Conservation (phyloP, 2,329 filamentous ascomycete species). For the Diaporthe sp. region DNA sequence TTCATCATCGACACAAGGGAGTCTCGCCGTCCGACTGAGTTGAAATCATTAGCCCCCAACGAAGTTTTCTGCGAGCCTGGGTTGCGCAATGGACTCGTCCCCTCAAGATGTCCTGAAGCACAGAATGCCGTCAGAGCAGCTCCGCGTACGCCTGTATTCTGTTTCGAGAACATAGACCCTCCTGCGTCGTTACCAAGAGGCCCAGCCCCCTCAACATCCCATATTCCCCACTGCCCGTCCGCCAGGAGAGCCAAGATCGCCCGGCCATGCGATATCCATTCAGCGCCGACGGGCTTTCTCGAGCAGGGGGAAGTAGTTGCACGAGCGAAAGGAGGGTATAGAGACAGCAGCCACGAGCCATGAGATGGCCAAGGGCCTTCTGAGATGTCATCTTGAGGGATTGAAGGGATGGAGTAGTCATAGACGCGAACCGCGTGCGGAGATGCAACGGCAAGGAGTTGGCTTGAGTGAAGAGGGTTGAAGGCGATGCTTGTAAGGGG, state of each 20-base stretch:
- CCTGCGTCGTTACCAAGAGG: slow-evolving; percentile 54
- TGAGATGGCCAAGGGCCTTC: slow-evolving; percentile 67
- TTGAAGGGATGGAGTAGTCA: slow-evolving; percentile 69
- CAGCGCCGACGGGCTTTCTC: slow-evolving; percentile 72
- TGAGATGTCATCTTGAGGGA: slow-evolving; percentile 64
- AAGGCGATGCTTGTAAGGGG: slow-evolving; percentile 71
- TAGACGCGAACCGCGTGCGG: slow-evolving; percentile 72
- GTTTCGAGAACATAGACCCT: slow-evolving; percentile 62
- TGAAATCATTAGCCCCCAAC: slow-evolving; percentile 34
- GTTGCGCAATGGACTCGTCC: slow-evolving; percentile 68
- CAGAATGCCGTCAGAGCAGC: slow-evolving; percentile 71
- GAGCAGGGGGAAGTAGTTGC: slow-evolving; percentile 56
- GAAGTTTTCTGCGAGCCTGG: slow-evolving; percentile 53
- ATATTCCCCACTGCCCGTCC: slow-evolving; percentile 77
- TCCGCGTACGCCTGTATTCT: slow-evolving; percentile 66
- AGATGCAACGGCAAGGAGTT: slow-evolving; percentile 69
- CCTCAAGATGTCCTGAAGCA: slow-evolving; percentile 71
- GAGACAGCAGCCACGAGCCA: slow-evolving; percentile 74
- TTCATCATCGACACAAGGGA: slow-evolving; percentile 53
- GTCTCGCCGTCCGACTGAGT: slow-evolving; percentile 42
- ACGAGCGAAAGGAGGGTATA: slow-evolving; percentile 70
- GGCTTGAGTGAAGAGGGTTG: slow-evolving; percentile 65
- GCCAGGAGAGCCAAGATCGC: slow-evolving; percentile 71
- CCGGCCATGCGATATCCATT: slow-evolving; percentile 72
- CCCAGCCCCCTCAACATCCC: slow-evolving; percentile 73